Percentiles rank a stretch among this genome's conserved stretches.
Evolutionary conservation across 2,329 filamentous ascomycete genomes (phyloP).

Genomic region (Sordariomycetes sp.): DNA sequence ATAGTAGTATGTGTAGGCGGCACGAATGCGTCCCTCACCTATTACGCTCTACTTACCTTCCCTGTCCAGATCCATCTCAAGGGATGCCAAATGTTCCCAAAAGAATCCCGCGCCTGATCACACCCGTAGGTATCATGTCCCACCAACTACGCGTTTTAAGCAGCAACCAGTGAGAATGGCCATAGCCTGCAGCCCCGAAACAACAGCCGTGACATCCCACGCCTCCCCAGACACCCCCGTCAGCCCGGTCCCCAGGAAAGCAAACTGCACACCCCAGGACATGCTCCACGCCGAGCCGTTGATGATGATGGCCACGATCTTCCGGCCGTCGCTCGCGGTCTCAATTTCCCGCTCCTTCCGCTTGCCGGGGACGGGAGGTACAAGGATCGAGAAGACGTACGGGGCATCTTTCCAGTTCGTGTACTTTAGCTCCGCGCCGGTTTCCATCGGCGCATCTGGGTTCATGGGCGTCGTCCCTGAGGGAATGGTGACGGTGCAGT

Average conservation of each 20-base stretch:
- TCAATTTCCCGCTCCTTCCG: not conserved
- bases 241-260: constrained; percentile 8
- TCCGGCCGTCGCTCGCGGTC: constrained; percentile 7
- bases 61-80: no score
- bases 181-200: constrained; percentile 1
- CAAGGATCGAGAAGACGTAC: not conserved
- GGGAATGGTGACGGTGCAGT: not conserved
- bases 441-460: not conserved
- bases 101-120: no score
- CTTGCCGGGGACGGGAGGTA: not conserved
- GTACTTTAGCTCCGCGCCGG: not conserved
- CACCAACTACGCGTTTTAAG: no score
- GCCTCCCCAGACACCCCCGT: constrained; percentile 7
- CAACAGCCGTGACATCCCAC: constrained; percentile 4
- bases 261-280: constrained; percentile 6
- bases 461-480: not conserved
- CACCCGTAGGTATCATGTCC: no score
- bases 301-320: constrained; percentile 8
- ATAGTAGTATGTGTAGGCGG: no score
- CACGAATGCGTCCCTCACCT: no score
- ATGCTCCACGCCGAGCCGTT: constrained; percentile 3
- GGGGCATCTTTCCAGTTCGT: not conserved
- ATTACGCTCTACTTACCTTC: no score
- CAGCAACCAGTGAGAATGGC: not conserved
- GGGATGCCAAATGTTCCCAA: no score